These are phyloP conservation scores for Gigaspora rosea DNA, from an alignment of 192 early-diverging fungal genomes.

Conservation along the genomic window DNA sequence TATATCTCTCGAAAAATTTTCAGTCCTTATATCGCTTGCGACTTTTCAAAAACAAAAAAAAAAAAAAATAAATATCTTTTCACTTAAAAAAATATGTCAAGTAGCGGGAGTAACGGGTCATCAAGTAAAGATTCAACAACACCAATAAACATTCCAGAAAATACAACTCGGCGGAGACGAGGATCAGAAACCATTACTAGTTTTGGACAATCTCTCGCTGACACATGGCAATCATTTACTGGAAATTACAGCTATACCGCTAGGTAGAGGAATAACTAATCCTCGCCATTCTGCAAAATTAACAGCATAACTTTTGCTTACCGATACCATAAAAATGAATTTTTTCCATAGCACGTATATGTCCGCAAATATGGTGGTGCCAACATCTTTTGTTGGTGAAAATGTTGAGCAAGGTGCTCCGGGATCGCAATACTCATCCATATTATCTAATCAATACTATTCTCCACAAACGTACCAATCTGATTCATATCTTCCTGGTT, in stretches of 20 bases:
- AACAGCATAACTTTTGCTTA: not conserved
- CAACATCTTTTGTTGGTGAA: constrained; percentile 18
- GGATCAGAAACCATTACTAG: not conserved
- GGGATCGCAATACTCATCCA: not conserved
- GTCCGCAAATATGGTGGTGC: constrained; percentile 25
- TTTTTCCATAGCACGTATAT: constrained; percentile 31
- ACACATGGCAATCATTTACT: constrained; percentile 24
- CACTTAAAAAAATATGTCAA: constrained; percentile 1
- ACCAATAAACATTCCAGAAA: constrained; percentile 26
- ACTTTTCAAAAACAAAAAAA: not conserved
- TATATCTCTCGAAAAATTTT: too few relatives aligned
- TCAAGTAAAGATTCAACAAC: not conserved
- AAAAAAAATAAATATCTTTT: too few relatives aligned
- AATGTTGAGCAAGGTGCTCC: not conserved
- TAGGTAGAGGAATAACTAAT: constrained; percentile 9
- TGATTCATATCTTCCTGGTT: too few relatives aligned
- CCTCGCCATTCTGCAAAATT: not conserved
- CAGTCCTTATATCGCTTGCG: too few relatives aligned
- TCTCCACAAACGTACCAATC: not conserved
- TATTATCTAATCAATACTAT: not conserved
- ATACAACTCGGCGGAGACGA: not conserved
- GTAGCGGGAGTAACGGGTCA: not conserved
- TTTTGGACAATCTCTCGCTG: not conserved
- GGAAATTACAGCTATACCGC: constrained; percentile 6
- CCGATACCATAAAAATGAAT: not conserved